A percentile compares a stretch with the other conserved stretches of the same genome.
These are phyloP conservation scores for Pleomassaria siparia DNA, from an alignment of 2,329 filamentous ascomycete species.

Conservation along the genomic window DNA sequence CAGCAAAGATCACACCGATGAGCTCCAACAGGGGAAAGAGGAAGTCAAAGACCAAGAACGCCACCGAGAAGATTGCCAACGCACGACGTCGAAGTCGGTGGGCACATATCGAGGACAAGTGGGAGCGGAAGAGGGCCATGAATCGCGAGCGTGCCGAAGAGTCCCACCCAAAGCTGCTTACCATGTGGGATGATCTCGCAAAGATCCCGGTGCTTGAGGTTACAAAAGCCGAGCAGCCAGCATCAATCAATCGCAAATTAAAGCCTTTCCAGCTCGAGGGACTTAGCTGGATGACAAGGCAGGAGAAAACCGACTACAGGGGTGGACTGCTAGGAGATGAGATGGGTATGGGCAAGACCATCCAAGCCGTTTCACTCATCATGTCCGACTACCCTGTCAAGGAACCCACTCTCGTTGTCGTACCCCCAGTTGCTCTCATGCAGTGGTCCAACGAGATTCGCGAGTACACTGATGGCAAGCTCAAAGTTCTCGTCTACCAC, in stretches of 20 bases:
- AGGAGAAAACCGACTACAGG: conserved; percentile 82
- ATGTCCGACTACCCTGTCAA: conserved; percentile 95
- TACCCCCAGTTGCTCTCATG: conserved; percentile 91
- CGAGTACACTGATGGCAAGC: conserved; percentile 77
- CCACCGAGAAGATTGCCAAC: conserved; percentile 23
- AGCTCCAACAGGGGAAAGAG: conserved; percentile 22
- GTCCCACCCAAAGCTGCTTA: conserved; percentile 75
- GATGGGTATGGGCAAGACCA: conserved; percentile 97
- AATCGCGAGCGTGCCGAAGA: conserved; percentile 67
- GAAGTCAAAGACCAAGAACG: conserved; percentile 22
- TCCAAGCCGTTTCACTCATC: conserved; percentile 94
- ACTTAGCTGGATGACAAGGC: conserved; percentile 88
- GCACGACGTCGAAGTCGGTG: conserved; percentile 24
- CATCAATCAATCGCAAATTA: conserved; percentile 75
- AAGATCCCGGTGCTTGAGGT: conserved; percentile 67
- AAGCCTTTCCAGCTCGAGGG: conserved; percentile 95
- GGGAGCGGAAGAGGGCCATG: conserved; percentile 52
- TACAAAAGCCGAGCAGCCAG: conserved; percentile 69
- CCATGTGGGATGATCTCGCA: conserved; percentile 82
- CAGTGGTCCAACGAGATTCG: conserved; percentile 72
- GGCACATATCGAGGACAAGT: conserved; percentile 40
- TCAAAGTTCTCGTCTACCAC: conserved; percentile 91
- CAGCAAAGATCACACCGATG: conserved; percentile 16
- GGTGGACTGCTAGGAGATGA: conserved; percentile 93
- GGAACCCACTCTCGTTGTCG: conserved; percentile 80